Base-by-base conservation (phyloP, 2,329 filamentous ascomycete species). In the Hypoxylon sp. region DNA sequence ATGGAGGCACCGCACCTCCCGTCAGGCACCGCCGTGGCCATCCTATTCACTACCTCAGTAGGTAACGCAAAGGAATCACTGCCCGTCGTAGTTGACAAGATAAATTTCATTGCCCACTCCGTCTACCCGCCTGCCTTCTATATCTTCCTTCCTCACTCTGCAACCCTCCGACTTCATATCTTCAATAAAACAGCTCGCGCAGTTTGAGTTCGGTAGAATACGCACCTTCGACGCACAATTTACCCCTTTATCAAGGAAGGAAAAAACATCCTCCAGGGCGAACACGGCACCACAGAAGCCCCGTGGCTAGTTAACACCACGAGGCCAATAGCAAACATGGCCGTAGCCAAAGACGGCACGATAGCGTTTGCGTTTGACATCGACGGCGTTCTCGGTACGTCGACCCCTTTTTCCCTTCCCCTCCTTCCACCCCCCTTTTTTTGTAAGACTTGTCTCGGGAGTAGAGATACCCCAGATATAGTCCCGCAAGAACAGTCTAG, bases 371-470 rank as follows among this genome's bases (percentile, higher is more conserved):
- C 68, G 1, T 73, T 75, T 27, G 69, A 70, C 46, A 67, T 70
- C 41, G 67, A 91, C 70, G 88, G 89, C 51, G 89, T 92, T 15
- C 83, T 91, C 9, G 31, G 31, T 35, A 35, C 5, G 31, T 8
- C 6, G 8, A 7, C 15, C 17, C 31, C 5, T 17, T 8, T 6
- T 3, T 35, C 17, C 5, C 31, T 8, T 6, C 13, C 9, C 13
- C 27, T 31, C 13, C 7, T n/a, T 33, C 29, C 15, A 4, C 11
- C 7, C 29, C 15, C 6, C 8, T 33, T n/a, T n/a, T n/a, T n/a
- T n/a, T n/a, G n/a, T n/a, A n/a, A 33, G 4, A 7, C 6, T n/a
- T 33, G 11, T 33, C 11, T 33, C 29, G 29, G 29, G 7, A 33
- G 13, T 15, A 33, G 4, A n/a, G 4, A 15, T 33, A 4, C 29